Evolutionary conservation across 2,329 filamentous ascomycete species (phyloP).

Genomic region (Xylaria multiplex): DNA sequence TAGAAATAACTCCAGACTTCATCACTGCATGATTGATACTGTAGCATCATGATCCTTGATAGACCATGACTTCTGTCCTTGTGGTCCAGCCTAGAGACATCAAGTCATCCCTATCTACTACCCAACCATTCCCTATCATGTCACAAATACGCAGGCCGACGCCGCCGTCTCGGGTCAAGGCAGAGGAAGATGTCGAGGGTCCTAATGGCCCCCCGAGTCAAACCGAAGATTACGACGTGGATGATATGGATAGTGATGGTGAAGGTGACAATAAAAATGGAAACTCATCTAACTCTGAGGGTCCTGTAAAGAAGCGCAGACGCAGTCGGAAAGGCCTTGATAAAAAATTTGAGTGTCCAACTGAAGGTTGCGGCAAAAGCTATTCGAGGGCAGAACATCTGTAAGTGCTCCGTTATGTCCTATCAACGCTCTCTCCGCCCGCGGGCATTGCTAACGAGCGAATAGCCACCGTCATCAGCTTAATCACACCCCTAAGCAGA

Average conservation of each 20-base stretch:
- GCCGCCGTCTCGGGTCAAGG: constrained; percentile 54
- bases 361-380: constrained; percentile 90
- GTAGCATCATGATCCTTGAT: constrained; percentile 44
- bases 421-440: not conserved
- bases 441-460: constrained; percentile 41
- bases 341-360: constrained; percentile 85
- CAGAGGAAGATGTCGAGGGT: constrained; percentile 55
- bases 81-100: constrained; percentile 53
- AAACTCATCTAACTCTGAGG: constrained; percentile 64
- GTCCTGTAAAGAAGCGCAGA: constrained; percentile 68
- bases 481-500: constrained; percentile 95
- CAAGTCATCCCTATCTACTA: constrained; percentile 52
- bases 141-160: constrained; percentile 55
- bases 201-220: constrained; percentile 56
- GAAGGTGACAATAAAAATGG: constrained; percentile 55
- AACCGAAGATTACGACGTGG: constrained; percentile 47
- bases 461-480: constrained; percentile 85
- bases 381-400: constrained; percentile 97
- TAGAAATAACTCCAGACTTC: constrained; percentile 33
- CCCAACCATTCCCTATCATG: constrained; percentile 56
- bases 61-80: constrained; percentile 57
- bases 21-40: constrained; percentile 32
- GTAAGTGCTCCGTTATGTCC: constrained; percentile 58
- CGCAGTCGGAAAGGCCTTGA: constrained; percentile 81
- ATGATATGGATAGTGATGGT: constrained; percentile 54